Conservation (phyloP, 1,139 yeast genomes). For the Nakaseomyces delphensis region DNA sequence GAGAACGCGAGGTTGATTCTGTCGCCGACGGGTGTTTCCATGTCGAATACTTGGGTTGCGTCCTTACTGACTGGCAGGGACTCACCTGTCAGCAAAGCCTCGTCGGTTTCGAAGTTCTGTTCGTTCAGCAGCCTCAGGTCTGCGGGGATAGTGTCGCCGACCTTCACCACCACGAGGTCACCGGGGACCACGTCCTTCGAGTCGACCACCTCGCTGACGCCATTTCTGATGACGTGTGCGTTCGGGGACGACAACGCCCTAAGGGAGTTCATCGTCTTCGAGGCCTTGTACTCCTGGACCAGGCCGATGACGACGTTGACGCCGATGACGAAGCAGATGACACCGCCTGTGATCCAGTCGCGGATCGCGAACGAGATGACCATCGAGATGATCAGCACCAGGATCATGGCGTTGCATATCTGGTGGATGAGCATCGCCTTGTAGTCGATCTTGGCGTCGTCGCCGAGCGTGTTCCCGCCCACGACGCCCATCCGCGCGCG, state of each 20-base stretch:
- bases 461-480: conserved; percentile 28
- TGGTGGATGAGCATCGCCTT: conserved; percentile 71
- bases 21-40: conserved; percentile 50
- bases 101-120: conserved; percentile 77
- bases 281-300: conserved; percentile 91
- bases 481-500: conserved; percentile 64
- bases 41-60: conserved; percentile 35
- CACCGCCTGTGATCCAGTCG: conserved; percentile 86
- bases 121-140: conserved; percentile 74
- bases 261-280: conserved; percentile 85
- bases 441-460: conserved; percentile 38
- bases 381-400: conserved; percentile 83
- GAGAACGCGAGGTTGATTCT: conserved; percentile 76
- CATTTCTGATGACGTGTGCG: conserved; percentile 80
- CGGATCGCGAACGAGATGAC: conserved; percentile 80
- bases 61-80: conserved; percentile 72
- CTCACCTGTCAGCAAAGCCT: conserved; percentile 91
- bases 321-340: conserved; percentile 80
- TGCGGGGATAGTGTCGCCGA: conserved; percentile 95
- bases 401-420: conserved; percentile 82
- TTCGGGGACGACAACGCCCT: conserved; percentile 89
- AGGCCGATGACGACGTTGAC: conserved; percentile 93
- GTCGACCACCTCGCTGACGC: conserved; percentile 58
- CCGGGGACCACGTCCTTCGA: conserved; percentile 94
- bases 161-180: conserved; percentile 76